Conservation (phyloP, 75 land plant species). For the Azolla pinnata region DNA sequence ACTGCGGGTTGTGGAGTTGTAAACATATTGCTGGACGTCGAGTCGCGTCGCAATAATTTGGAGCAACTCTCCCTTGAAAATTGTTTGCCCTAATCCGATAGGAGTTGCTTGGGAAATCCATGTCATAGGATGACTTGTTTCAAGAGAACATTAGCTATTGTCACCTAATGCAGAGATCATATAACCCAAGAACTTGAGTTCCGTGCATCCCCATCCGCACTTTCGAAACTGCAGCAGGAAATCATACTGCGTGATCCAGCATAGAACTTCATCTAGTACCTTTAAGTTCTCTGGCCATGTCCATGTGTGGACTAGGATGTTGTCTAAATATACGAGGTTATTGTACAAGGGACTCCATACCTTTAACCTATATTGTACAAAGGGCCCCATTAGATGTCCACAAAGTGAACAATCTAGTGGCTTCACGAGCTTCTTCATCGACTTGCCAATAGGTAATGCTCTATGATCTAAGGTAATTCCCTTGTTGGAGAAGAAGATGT, state of each 20-base stretch:
- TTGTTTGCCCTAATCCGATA: not conserved
- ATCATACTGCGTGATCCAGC: not conserved
- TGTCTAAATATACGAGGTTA: slow-evolving; percentile 14
- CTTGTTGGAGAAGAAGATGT: too few species aligned
- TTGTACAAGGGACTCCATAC: too few species aligned
- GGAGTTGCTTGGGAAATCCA: not conserved
- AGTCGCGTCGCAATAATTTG: not conserved
- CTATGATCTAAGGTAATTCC: too few species aligned
- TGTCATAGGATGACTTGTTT: not conserved
- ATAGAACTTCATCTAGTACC: not conserved
- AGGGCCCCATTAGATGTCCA: too few species aligned
- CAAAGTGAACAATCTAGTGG: too few species aligned
- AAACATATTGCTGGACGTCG: not conserved
- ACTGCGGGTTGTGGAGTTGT: not conserved
- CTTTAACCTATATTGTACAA: too few species aligned
- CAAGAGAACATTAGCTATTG: not conserved
- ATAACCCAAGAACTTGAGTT: not conserved
- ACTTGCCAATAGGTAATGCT: too few species aligned
- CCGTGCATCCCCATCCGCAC: not conserved
- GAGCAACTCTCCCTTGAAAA: not conserved
- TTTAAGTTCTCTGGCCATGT: slow-evolving; percentile 4
- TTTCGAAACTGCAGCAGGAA: not conserved
- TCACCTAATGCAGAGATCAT: not conserved
- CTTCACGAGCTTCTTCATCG: too few species aligned
- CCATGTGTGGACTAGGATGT: slow-evolving; percentile 6